phyloP scores from a whole-genome alignment of 495 filamentous ascomycete genomes.

The Annulohypoxylon stygium region DNA sequence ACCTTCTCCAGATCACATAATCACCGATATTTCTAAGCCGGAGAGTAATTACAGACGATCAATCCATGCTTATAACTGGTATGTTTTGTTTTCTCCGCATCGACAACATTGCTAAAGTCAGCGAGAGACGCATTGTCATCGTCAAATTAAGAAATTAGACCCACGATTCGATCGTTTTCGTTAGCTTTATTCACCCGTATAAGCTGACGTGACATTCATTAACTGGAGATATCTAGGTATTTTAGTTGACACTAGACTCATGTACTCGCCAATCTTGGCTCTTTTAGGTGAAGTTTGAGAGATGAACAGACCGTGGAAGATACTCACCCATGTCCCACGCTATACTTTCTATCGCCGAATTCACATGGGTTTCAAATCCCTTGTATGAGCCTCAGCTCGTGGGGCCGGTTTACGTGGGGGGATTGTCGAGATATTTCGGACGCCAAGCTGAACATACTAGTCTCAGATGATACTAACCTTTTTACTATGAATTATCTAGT shows the following conservation, averaged over 20 bases:
- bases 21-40: background rate
- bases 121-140: background rate
- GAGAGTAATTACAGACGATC: conserved; percentile 14
- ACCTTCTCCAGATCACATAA: conserved; percentile 21
- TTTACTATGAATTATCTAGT: background rate
- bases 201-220: conserved; percentile 8
- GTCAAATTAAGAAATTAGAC: background rate
- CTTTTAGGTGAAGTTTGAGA: conserved; percentile 6
- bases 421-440: background rate
- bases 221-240: background rate
- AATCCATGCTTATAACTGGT: conserved; percentile 5
- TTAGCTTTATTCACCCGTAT: background rate
- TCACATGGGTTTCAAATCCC: background rate
- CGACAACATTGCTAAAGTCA: conserved; percentile 1
- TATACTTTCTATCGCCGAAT: background rate
- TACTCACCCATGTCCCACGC: background rate
- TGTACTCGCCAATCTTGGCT: conserved; percentile 2
- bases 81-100: conserved; percentile 3
- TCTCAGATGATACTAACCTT: background rate
- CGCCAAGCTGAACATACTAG: background rate
- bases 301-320: conserved; percentile 4
- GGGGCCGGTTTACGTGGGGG: background rate
- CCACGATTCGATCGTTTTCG: background rate
- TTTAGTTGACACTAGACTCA: background rate
- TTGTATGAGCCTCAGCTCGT: background rate